These are phyloP conservation scores for Orbilia ellipsospora DNA, from an alignment of 2,329 filamentous ascomycete species.

Conservation along the genomic window DNA sequence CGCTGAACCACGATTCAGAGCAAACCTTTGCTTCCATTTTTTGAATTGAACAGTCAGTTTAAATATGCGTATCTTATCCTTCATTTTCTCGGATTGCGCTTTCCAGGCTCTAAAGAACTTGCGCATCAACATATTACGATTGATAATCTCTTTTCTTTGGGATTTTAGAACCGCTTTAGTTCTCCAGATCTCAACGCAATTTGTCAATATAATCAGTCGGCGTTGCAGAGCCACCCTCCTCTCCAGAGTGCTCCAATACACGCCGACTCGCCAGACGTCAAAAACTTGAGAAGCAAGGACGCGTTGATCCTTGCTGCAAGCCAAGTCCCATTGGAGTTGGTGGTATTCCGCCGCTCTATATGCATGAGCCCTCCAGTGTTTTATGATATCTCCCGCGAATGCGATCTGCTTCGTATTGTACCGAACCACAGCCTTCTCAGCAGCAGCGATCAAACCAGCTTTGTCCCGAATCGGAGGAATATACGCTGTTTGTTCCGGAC, in stretches of 20 bases:
- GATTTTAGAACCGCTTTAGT: slow-evolving; percentile 37
- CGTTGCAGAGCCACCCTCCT: slow-evolving; percentile 26
- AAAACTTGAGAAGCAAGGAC: slow-evolving; percentile 46
- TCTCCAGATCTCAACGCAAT: slow-evolving; percentile 44
- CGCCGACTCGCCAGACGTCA: slow-evolving; percentile 37
- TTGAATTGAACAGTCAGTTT: slow-evolving; percentile 18
- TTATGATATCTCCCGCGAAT: slow-evolving; percentile 34
- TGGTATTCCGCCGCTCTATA: slow-evolving; percentile 43
- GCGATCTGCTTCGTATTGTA: slow-evolving; percentile 37
- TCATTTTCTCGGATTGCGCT: slow-evolving; percentile 22
- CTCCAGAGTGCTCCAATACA: slow-evolving; percentile 48
- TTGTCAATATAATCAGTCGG: slow-evolving; percentile 16
- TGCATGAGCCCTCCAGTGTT: slow-evolving; percentile 37
- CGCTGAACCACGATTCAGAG: slow-evolving; percentile 25
- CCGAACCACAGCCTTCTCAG: slow-evolving; percentile 38
- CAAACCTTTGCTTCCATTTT: slow-evolving; percentile 35
- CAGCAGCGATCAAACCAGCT: slow-evolving; percentile 38
- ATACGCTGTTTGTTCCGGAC: slow-evolving; percentile 38
- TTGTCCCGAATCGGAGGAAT: slow-evolving; percentile 49
- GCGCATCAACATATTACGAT: slow-evolving; percentile 51
- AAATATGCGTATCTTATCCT: slow-evolving; percentile 30
- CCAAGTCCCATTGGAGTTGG: slow-evolving; percentile 48
- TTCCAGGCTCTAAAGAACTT: slow-evolving; percentile 48
- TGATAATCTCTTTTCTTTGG: slow-evolving; percentile 33
- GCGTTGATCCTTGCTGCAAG: slow-evolving; percentile 48